Base-by-base conservation (phyloP, 2,329 filamentous ascomycete genomes). In the Paramyrothecium roridum region DNA sequence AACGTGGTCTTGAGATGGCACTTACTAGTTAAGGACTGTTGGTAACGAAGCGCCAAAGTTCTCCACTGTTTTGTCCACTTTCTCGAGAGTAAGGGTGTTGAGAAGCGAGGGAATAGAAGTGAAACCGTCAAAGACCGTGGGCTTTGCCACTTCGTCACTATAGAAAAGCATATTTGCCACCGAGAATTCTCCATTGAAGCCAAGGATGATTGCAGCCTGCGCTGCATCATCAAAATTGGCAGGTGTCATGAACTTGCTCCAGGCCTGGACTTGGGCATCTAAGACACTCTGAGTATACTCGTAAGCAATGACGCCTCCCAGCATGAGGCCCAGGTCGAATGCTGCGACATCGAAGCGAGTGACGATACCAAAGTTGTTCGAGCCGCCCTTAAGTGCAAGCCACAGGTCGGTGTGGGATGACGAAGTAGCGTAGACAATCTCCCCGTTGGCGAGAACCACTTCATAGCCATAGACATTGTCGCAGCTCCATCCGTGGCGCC, bases 221-320 rank as follows among this genome's bases (percentile, higher is more conserved):
- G 59, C 58, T 8, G 50, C 40, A 16, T 47, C 51, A 52, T 61
- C 59, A 48, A 58, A 61, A 53, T 54, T 58, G 33, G 52, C 51
- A 4, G 33, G 50, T 1, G 33, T 23, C 51, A 59, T 62, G 48
- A 62, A 62, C 8, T 58, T 23, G 22, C 50, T 53, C 34, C 62
- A 61, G 10, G 58, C 57, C 37, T 59, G 48, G 2, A 54, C 48
- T 21, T 61, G 57, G 6, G 47, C 33, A 12, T 52, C 50, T 2
- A 58, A 10, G 8, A 50, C 26, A 1, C 45, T 33, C 23, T 52
- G 43, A 3, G 50, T 59, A 16, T 49, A 54, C 17, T 45, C 19
- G 40, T 45, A 45, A 45, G 40, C 26, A 30, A 30, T 30, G 26
- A 30, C 26, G 26, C 26, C 26, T 30, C 26, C 26, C 26, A 30